A percentile compares a stretch with the other conserved stretches of the same genome.
These are phyloP conservation scores for Pichia sp. DNA, from an alignment of 1,139 yeast species.

Conservation along the genomic window DNA sequence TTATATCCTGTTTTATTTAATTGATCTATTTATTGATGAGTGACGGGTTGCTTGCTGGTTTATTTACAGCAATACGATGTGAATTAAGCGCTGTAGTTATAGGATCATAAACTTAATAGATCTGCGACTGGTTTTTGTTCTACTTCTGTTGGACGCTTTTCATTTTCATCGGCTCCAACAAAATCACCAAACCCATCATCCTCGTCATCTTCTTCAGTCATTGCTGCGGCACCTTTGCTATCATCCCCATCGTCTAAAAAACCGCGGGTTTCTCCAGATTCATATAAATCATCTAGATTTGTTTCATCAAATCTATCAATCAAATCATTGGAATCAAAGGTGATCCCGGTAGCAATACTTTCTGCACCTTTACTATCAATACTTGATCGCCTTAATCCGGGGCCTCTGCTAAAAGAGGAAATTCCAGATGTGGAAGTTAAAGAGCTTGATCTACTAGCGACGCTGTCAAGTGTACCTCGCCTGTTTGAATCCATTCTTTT, in stretches of 20 bases:
- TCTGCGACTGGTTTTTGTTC: no score
- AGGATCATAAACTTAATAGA: no score
- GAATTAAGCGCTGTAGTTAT: no score
- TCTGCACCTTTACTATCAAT: constrained; percentile 14
- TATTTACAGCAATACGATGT: no score
- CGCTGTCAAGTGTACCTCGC: constrained; percentile 12
- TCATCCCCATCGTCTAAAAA: background rate
- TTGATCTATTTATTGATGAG: no score
- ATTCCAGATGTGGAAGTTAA: background rate
- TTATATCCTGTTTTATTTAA: background rate
- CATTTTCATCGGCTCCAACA: constrained; percentile 3
- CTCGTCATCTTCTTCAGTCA: constrained; percentile 16
- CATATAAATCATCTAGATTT: constrained; percentile 7
- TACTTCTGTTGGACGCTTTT: no score
- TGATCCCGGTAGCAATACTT: constrained; percentile 11
- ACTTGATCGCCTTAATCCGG: constrained; percentile 9
- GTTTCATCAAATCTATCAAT: constrained; percentile 7
- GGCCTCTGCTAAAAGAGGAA: background rate
- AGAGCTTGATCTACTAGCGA: constrained; percentile 6
- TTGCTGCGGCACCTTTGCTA: background rate
- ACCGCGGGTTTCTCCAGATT: background rate
- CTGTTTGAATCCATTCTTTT: constrained; percentile 68
- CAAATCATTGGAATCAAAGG: constrained; percentile 9
- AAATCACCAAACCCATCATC: constrained; percentile 27
- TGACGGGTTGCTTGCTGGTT: no score